phyloP scores from a whole-genome alignment of 768 basidiomycete genomes.

The Lactifluus volemus region DNA sequence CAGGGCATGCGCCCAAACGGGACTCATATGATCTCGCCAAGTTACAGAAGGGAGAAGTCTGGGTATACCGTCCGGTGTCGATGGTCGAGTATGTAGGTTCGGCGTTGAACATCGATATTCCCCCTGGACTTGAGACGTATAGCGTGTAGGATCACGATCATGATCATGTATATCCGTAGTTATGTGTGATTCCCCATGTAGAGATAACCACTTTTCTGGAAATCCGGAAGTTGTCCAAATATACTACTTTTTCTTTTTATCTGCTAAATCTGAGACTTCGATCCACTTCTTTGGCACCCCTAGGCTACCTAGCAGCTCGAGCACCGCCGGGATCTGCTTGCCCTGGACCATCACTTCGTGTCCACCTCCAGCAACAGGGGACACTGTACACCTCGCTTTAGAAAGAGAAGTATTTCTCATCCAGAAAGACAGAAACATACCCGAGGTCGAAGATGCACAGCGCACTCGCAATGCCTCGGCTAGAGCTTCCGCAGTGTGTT shows the following conservation, averaged over 20 bases:
- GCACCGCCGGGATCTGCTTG: slow-evolving; percentile 59
- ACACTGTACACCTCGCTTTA: slow-evolving; percentile 34
- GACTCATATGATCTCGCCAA: slow-evolving; percentile 35
- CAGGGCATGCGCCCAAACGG: slow-evolving; percentile 32
- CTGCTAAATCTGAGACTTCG: slow-evolving; percentile 38
- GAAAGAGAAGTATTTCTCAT: background rate
- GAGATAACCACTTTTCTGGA: background rate
- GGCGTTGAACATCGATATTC: slow-evolving; percentile 16
- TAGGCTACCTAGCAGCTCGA: slow-evolving; percentile 53
- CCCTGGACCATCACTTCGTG: slow-evolving; percentile 81
- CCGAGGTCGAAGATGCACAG: slow-evolving; percentile 75
- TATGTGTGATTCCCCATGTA: background rate
- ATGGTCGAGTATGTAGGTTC: slow-evolving; percentile 30
- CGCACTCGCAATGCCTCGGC: slow-evolving; percentile 67
- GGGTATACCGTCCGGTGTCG: slow-evolving; percentile 48
- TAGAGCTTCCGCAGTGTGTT: slow-evolving; percentile 58
- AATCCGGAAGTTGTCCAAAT: no score
- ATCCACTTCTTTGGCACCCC: slow-evolving; percentile 85
- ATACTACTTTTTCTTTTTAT: slow-evolving; percentile 32
- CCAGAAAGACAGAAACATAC: slow-evolving; percentile 31
- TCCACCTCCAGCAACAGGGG: slow-evolving; percentile 47
- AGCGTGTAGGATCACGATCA: background rate
- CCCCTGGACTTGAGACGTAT: slow-evolving; percentile 2
- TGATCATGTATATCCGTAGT: background rate
- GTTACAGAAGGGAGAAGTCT: slow-evolving; percentile 44